Base-by-base conservation (phyloP, 2,329 filamentous ascomycete genomes). In the Aspergillus terreus region DNA sequence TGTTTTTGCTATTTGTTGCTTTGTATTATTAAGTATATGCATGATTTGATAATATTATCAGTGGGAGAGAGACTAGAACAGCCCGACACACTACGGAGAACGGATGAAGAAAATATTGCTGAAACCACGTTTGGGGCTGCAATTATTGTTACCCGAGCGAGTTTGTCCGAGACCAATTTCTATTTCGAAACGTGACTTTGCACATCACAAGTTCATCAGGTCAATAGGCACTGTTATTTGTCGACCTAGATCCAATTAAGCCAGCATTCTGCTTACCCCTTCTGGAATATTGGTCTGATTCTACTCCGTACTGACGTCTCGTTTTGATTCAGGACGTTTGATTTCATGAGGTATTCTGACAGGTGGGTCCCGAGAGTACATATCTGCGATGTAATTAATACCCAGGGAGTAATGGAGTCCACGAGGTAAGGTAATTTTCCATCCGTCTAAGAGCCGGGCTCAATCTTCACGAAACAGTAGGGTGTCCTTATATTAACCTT, bases 41-140 rank as follows among this genome's bases (percentile, higher is more conserved):
- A 30, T 11, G 27, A 2, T 30, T 30, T 30, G 27, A 30, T 30
- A 30, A 30, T 30, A 30, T 9, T 23, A 23, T 1, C 7, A 30
- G 27, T 38, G n/a, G n/a, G 19, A 32, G 21, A 27, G 23, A 27
- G 33, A 27, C 15, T n/a, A 40, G 19, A 6, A 23, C 21, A 21
- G 6, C 12, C 4, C 17, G 45, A 21, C 33, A 47, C 19, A 40
- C 33, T 17, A 40, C 40, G 5, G 15, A 40, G 21, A 14, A 40
- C 40, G 5, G 15, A 33, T 51, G 49, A 47, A 51, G 49, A 51
- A 51, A 47, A 47, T 47, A 44, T 47, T 44, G 49, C n/a, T 47
- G 38, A 51, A 51, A 51, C 19, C 36, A 47, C 27, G 36, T 47
- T 47, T 47, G 10, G n/a, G 36, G 46, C 17, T 14, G 21, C 35